These are phyloP conservation scores for Tolypocladium inflatum DNA, from an alignment of 2,329 filamentous ascomycete species.

Conservation along the genomic window DNA sequence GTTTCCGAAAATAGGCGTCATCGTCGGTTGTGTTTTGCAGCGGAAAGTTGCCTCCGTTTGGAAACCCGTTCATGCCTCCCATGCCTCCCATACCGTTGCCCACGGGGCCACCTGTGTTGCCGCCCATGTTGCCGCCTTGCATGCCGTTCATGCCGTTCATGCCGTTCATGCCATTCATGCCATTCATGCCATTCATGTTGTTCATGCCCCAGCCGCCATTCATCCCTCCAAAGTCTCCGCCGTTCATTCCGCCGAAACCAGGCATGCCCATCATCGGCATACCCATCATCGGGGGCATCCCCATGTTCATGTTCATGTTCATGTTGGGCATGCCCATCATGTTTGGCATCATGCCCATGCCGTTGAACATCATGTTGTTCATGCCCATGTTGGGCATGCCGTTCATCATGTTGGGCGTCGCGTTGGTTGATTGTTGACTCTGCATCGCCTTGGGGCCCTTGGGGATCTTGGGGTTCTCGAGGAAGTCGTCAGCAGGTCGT, in stretches of 20 bases:
- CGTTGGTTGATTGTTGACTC: constrained; percentile 38
- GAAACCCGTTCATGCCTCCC: constrained; percentile 22
- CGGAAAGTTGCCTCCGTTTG: constrained; percentile 29
- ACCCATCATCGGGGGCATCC: constrained; percentile 17
- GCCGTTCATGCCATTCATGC: constrained; percentile 13
- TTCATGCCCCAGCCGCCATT: constrained; percentile 24
- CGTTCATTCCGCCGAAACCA: constrained; percentile 19
- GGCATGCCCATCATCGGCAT: constrained; percentile 16
- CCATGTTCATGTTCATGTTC: constrained; percentile 11
- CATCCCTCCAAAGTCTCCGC: constrained; percentile 12
- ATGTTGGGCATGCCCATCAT: constrained; percentile 29
- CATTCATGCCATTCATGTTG: constrained; percentile 19
- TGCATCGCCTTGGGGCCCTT: constrained; percentile 59
- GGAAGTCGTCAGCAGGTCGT: constrained; percentile 65
- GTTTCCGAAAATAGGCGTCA: constrained; percentile 89
- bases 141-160: constrained; percentile 14
- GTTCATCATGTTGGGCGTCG: constrained; percentile 36
- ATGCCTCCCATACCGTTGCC: constrained; percentile 16
- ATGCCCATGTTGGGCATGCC: constrained; percentile 28
- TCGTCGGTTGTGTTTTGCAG: constrained; percentile 58
- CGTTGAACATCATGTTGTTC: constrained; percentile 27
- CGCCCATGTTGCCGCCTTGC: constrained; percentile 5
- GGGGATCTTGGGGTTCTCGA: constrained; percentile 54
- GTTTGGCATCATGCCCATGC: constrained; percentile 26
- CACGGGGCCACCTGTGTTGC: constrained; percentile 8